A percentile compares a stretch with the other conserved stretches of the same genome.
These are phyloP conservation scores for Penicillium sp. DNA, from an alignment of 2,329 filamentous ascomycete species.

Conservation along the genomic window DNA sequence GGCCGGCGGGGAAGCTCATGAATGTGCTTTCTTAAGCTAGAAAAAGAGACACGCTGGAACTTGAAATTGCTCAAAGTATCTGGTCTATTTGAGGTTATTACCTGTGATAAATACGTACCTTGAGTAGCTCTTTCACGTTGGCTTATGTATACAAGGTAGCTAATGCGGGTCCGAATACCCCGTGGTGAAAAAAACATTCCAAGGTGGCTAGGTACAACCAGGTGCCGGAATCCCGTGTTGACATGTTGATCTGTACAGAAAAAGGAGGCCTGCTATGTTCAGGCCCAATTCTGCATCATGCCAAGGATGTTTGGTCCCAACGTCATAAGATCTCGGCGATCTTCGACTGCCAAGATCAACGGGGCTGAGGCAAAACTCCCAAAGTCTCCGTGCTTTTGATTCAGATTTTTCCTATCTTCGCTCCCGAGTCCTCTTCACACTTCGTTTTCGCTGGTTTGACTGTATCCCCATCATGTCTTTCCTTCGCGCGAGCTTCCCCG, in stretches of 20 bases:
- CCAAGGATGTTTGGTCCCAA: background rate
- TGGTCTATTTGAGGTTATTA: background rate
- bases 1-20: background rate
- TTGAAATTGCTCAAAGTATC: background rate
- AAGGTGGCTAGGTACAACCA: background rate
- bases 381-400: background rate
- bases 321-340: conserved; percentile 11
- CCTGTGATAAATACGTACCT: background rate
- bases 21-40: background rate
- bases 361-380: conserved; percentile 9
- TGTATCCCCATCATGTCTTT: conserved; percentile 17
- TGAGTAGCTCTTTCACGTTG: background rate
- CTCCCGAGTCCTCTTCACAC: background rate
- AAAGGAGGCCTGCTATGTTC: background rate
- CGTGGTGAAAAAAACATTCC: background rate
- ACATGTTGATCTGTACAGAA: background rate
- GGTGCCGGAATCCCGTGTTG: background rate
- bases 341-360: conserved; percentile 13
- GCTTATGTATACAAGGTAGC: background rate
- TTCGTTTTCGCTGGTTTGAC: background rate
- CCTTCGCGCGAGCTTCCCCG: conserved; percentile 28
- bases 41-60: too few relatives aligned
- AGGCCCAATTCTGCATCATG: background rate
- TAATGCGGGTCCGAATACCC: background rate
- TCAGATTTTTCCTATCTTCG: background rate